phyloP scores from a whole-genome alignment of 1,284 basidiomycete genomes.

The Leccinum insolens region DNA sequence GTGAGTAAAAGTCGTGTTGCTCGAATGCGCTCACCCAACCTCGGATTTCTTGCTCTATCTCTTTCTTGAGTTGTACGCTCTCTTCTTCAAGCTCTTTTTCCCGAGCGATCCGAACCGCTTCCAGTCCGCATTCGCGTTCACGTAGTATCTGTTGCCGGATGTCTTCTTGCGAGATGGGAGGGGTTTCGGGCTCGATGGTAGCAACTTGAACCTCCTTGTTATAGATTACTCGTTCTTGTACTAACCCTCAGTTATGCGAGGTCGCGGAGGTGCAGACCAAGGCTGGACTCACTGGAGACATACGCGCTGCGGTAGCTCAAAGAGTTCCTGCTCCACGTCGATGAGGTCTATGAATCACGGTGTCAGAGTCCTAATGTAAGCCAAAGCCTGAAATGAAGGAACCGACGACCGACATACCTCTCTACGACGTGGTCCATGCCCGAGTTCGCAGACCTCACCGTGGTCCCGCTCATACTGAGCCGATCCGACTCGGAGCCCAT shows the following conservation, averaged over 20 bases:
- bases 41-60: constrained; percentile 83
- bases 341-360: constrained; percentile 74
- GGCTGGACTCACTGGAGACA: constrained; percentile 13
- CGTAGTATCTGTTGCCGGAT: constrained; percentile 69
- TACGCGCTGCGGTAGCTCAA: constrained; percentile 87
- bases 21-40: constrained; percentile 42
- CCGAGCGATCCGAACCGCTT: constrained; percentile 30
- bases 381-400: neutral
- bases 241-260: constrained; percentile 2
- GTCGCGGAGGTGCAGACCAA: neutral
- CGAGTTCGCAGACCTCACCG: constrained; percentile 52
- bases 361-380: constrained; percentile 53
- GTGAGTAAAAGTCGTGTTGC: constrained; percentile 1
- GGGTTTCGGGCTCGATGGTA: constrained; percentile 55
- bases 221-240: constrained; percentile 85
- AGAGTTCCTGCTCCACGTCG: constrained; percentile 86
- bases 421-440: constrained; percentile 70
- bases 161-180: constrained; percentile 67
- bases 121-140: constrained; percentile 41
- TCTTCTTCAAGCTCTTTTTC: constrained; percentile 85
- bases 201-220: constrained; percentile 94
- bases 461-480: constrained; percentile 47
- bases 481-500: constrained; percentile 47
- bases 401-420: constrained; percentile 43
- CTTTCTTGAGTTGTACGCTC: constrained; percentile 74